Evolutionary conservation across 495 filamentous ascomycete genomes (phyloP), one percentile per base, ranked within the genome.

Genomic region (Amniculicola lignicola): DNA sequence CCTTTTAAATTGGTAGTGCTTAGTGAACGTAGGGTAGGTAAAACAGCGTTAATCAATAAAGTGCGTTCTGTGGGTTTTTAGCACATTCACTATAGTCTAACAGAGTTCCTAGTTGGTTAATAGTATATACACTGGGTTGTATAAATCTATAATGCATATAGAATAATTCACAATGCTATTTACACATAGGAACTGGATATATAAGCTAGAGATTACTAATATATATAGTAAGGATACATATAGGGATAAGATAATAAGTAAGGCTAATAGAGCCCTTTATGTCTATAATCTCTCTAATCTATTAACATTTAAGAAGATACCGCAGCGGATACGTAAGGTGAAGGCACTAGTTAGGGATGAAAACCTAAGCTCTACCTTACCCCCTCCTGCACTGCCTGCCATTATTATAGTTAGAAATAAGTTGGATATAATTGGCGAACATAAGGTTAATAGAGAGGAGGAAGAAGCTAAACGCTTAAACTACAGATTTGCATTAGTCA

Each of bases 381-480:
- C n/a, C n/a, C n/a, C n/a, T n/a, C n/a, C n/a, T n/a, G n/a, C n/a
- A 23, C 22, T 25, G 40, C 40, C 40, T 25, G 15, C 40, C 40
- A 15, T 44, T 44, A 22, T 44, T 15, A 25, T 44, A 15, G 40
- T 23, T 44, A 25, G 40, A 7, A 44, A 19, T 23, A 44, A 44
- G 40, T 22, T 21, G 6, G 22, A 44, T 44, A 44, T 4, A 22
- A 4, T 44, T 22, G 21, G 15, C 40, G 15, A 44, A 44, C 40
- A 23, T 44, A 44, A 25, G 40, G 22, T 44, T 25, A 44, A 7
- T 11, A 44, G 16, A 44, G 40, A 25, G 40, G 19, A 21, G 19
- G 40, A 44, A 23, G 40, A 22, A 44, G 15, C 40, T 25, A 44
- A 44, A 44, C 16, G 22, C 19, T 44, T 44, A 25, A 44, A 44